Conservation (phyloP, 2,329 filamentous ascomycete genomes). For the Xylariaceae sp. region DNA sequence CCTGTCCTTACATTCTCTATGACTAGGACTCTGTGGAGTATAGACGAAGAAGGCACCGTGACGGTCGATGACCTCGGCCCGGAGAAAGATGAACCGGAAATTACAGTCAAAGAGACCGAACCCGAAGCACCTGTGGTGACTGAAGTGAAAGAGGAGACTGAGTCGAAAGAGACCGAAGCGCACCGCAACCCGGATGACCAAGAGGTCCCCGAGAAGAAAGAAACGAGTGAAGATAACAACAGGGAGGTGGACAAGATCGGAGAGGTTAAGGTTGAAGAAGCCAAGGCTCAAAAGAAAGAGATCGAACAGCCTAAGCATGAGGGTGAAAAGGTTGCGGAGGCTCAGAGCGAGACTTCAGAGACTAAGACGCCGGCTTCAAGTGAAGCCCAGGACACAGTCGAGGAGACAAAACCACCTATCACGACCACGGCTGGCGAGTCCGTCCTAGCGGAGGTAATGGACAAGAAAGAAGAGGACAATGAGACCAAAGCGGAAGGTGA, state of each 20-base stretch:
- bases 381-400: conserved; percentile 16
- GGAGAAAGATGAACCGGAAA: conserved; percentile 8
- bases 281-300: not conserved
- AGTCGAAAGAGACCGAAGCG: conserved; percentile 3
- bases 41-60: conserved; percentile 46
- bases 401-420: conserved; percentile 29
- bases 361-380: conserved; percentile 9
- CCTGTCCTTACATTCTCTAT: conserved; percentile 43
- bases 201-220: conserved; percentile 8
- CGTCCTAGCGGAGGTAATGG: conserved; percentile 28
- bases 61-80: conserved; percentile 31
- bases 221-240: not conserved
- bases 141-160: conserved; percentile 7
- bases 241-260: not conserved
- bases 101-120: conserved; percentile 13
- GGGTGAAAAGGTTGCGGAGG: not conserved
- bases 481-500: conserved; percentile 28
- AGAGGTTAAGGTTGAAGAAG: not conserved
- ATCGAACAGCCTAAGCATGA: not conserved
- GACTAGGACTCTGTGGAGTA: conserved; percentile 46
- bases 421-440: conserved; percentile 32
- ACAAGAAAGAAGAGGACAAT: conserved; percentile 27
- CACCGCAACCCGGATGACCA: conserved; percentile 8
- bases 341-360: conserved; percentile 4
- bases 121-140: not conserved